A percentile compares a stretch with the other conserved stretches of the same genome.
Evolutionary conservation across 2,329 filamentous ascomycete genomes (phyloP).

Genomic region (Furcasterigmium sp.): DNA sequence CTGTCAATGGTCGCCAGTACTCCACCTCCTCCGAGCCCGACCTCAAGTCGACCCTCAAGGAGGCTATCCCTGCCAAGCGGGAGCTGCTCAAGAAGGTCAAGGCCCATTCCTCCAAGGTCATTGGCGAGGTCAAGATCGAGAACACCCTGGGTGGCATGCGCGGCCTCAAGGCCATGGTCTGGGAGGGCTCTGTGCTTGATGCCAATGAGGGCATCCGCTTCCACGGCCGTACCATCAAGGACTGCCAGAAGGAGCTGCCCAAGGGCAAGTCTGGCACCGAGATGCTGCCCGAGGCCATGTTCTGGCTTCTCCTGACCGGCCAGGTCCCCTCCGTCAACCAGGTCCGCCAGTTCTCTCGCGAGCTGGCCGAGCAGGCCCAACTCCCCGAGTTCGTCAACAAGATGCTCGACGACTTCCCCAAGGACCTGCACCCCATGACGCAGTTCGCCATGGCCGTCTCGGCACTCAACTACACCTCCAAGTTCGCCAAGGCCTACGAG

Average conservation of each 20-base stretch:
- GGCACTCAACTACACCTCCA: conserved; percentile 90
- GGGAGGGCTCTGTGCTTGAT: conserved; percentile 96
- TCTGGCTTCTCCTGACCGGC: conserved; percentile 95
- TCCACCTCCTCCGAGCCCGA: conserved; percentile 75
- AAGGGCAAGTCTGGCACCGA: conserved; percentile 90
- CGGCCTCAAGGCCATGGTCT: conserved; percentile 95
- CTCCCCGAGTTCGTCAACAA: conserved; percentile 80
- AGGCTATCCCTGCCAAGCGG: conserved; percentile 84
- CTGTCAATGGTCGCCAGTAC: conserved; percentile 38
- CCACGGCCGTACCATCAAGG: conserved; percentile 96
- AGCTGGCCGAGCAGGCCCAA: conserved; percentile 80
- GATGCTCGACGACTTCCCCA: conserved; percentile 87
- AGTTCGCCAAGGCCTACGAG: conserved; percentile 91
- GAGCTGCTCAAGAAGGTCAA: conserved; percentile 94
- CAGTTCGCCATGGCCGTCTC: conserved; percentile 94
- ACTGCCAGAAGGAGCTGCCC: conserved; percentile 89
- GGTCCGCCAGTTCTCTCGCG: conserved; percentile 74
- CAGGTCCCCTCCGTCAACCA: conserved; percentile 81
- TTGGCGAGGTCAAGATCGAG: conserved; percentile 90
- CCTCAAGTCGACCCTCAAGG: conserved; percentile 80
- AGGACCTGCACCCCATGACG: conserved; percentile 93
- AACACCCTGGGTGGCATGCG: conserved; percentile 96
- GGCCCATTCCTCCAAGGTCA: conserved; percentile 71
- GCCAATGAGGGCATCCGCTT: conserved; percentile 97
- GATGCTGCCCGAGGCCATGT: conserved; percentile 99